Evolutionary conservation across 441 rosid genomes (phyloP), one percentile per base, ranked within the genome.

Genomic region (Francoa sonchifolia): DNA sequence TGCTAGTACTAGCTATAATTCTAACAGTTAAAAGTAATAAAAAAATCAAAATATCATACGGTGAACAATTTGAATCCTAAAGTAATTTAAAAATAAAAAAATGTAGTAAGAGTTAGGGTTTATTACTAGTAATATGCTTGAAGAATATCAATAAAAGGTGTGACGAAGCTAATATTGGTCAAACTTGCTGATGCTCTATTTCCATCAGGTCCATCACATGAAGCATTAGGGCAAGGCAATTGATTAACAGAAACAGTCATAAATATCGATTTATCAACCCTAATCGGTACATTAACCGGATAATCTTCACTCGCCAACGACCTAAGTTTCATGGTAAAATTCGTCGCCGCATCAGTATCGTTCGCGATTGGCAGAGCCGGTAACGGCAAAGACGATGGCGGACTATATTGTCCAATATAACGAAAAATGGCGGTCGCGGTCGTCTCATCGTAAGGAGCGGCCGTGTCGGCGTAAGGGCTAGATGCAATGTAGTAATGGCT

Each of bases 111-210:
- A n/a, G n/a, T n/a, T n/a, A n/a, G n/a, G n/a, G n/a, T n/a, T n/a
- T n/a, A n/a, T n/a, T 47, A 47, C 52, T 21, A 4, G 18, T 47
- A 35, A 17, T 47, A 47, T 26, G 52, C 52, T 36, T 47, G 34
- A 1, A 47, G 35, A 7, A 47, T 47, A 10, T 37, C 42, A 4
- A 25, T 17, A 0, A 25, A 0, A 2, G 52, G 52, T 1, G 21
- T 9, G 3, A 6, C 43, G 17, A 47, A 47, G 28, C 52, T 47
- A 9, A 47, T 18, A 33, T 47, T 47, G 43, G 9, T 47, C 43
- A 47, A 9, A 25, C 43, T 36, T 11, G 52, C 52, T 2, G 52
- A 10, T 6, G 10, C 2, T 6, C 42, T 17, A 17, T 16, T 36
- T n/a, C 33, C 33, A 1, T 27, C 9, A 0, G 42, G 42, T 2